Percentiles rank a stretch among this genome's conserved stretches.
Conservation (phyloP, 768 basidiomycete species). For the Russula dissimulans region DNA sequence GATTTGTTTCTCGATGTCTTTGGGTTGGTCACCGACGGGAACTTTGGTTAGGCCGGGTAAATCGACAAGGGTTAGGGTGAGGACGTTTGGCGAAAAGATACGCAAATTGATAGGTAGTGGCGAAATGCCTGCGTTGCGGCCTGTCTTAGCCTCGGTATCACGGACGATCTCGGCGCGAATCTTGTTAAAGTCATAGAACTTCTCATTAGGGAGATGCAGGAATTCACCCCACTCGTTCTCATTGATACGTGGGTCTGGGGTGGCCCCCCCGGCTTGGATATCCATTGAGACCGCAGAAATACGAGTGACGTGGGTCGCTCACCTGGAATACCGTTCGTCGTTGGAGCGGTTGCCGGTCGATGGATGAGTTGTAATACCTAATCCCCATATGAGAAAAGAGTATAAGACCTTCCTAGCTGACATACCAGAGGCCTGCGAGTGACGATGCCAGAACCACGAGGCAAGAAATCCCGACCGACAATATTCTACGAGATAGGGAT, state of each 20-base stretch:
- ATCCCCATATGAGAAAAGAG: conserved; percentile 1
- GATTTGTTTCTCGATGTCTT: conserved; percentile 97
- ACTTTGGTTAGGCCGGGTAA: conserved; percentile 93
- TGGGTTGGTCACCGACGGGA: conserved; percentile 92
- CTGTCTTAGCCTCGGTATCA: conserved; percentile 98
- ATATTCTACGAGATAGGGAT: conserved; percentile 59
- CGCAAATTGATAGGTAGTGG: conserved; percentile 96
- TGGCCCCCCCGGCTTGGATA: conserved; percentile 29
- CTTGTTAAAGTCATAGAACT: conserved; percentile 96
- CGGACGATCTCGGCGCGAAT: conserved; percentile 93
- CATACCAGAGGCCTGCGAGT: conserved; percentile 90
- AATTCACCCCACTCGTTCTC: conserved; percentile 99
- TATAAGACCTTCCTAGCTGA: neutral
- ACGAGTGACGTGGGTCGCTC: neutral
- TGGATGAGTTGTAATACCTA: conserved; percentile 94
- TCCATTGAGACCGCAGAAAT: neutral
- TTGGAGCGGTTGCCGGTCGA: conserved; percentile 46
- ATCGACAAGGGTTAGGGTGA: conserved; percentile 96
- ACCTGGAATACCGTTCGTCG: conserved; percentile 36
- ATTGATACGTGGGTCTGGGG: conserved; percentile 70
- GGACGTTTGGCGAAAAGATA: conserved; percentile 93
- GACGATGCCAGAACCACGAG: conserved; percentile 98
- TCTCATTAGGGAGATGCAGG: conserved; percentile 90
- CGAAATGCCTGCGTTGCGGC: conserved; percentile 96
- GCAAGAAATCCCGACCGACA: conserved; percentile 95